phyloP scores from a whole-genome alignment of 176 grass and related monocot genomes.

The Bromus sterilis region DNA sequence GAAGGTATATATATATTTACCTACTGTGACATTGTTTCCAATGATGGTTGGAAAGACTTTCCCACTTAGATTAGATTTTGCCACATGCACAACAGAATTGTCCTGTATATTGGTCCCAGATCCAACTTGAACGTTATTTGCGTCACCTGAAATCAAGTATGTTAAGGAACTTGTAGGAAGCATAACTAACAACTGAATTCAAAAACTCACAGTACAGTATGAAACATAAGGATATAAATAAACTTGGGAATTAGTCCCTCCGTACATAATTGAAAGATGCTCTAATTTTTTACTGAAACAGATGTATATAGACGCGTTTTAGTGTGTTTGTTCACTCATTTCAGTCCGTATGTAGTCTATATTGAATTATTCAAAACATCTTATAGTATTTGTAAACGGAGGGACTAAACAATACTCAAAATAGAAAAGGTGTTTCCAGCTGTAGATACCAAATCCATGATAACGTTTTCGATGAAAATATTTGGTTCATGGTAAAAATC shows the following conservation, averaged over 20 bases:
- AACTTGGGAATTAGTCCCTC: too few species aligned
- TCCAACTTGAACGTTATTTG: slow-evolving; percentile 68
- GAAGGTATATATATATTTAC: slow-evolving; percentile 53
- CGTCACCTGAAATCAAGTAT: slow-evolving; percentile 59
- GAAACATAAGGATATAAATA: neutral
- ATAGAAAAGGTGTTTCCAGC: neutral
- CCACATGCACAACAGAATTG: slow-evolving; percentile 90
- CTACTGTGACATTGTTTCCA: slow-evolving; percentile 84
- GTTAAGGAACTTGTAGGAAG: neutral
- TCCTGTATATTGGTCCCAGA: slow-evolving; percentile 98
- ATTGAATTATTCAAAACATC: too few species aligned
- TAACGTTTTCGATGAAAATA: neutral
- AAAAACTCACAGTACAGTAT: neutral
- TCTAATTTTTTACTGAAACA: too few species aligned
- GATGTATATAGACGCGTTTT: too few species aligned
- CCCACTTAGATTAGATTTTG: slow-evolving; percentile 92
- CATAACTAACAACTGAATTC: neutral
- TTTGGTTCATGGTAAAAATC: neutral
- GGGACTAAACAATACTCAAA: neutral
- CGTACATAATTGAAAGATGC: too few species aligned
- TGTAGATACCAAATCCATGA: neutral
- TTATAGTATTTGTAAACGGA: too few species aligned
- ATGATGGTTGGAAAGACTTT: slow-evolving; percentile 91
- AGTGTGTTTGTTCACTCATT: too few species aligned
- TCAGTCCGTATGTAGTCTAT: too few species aligned